These are phyloP conservation scores for Blumeria graminis DNA, from an alignment of 2,329 filamentous ascomycete species.

Conservation along the genomic window DNA sequence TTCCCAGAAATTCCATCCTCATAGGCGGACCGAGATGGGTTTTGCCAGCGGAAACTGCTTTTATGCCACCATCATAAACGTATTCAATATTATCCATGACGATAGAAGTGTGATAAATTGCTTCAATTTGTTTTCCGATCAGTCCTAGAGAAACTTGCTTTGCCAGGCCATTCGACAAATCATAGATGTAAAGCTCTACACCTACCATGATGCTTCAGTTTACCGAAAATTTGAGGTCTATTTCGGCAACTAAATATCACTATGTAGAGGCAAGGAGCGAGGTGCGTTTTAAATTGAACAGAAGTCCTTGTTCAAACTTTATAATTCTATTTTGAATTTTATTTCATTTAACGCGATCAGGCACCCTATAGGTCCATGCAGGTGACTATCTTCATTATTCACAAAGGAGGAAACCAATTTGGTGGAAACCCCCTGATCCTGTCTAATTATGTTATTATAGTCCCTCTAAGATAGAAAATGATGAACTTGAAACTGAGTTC, in stretches of 20 bases:
- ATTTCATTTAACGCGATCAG: no score
- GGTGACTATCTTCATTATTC: no score
- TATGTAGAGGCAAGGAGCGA: background rate
- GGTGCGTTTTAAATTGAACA: background rate
- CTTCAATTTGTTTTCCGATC: conserved; percentile 54
- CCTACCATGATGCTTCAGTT: conserved; percentile 28
- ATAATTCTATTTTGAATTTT: no score
- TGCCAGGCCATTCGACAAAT: conserved; percentile 37
- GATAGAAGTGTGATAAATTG: conserved; percentile 85
- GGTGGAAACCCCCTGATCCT: no score
- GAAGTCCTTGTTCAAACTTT: no score
- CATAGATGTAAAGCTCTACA: conserved; percentile 55
- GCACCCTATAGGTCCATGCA: no score
- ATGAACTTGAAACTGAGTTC: no score
- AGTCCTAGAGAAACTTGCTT: conserved; percentile 26
- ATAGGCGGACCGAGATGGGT: conserved; percentile 76
- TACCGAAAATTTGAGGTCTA: background rate
- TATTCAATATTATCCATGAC: conserved; percentile 72
- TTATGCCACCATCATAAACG: conserved; percentile 70
- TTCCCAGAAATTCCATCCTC: conserved; percentile 50
- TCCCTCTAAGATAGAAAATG: no score
- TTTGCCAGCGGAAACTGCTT: conserved; percentile 52
- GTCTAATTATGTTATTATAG: no score
- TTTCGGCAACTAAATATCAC: background rate
- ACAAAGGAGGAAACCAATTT: no score